Percentiles rank a stretch among this genome's conserved stretches.
phyloP scores from a whole-genome alignment of 768 basidiomycete species.

The Leccinellum luteum region DNA sequence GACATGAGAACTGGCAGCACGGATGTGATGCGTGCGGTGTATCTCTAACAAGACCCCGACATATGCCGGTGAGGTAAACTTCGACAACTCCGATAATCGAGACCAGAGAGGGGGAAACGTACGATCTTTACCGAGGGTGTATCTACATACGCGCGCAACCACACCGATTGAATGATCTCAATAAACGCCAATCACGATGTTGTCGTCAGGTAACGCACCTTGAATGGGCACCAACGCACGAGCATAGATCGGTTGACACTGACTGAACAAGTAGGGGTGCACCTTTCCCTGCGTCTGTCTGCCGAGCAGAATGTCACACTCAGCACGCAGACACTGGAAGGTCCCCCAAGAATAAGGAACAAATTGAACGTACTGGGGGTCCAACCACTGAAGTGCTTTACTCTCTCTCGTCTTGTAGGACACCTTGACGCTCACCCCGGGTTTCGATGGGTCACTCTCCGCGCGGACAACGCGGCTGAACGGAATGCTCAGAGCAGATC shows the following conservation, averaged over 20 bases:
- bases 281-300: slow-evolving; percentile 88
- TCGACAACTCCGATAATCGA: no score
- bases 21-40: slow-evolving; percentile 69
- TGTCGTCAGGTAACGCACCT: slow-evolving; percentile 38
- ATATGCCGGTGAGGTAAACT: background rate
- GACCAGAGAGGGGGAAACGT: slow-evolving; percentile 21
- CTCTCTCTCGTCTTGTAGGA: slow-evolving; percentile 72
- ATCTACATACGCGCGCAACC: slow-evolving; percentile 42
- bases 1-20: slow-evolving; percentile 82
- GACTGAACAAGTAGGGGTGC: slow-evolving; percentile 89
- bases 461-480: slow-evolving; percentile 43
- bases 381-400: slow-evolving; percentile 86
- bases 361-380: slow-evolving; percentile 54
- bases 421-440: slow-evolving; percentile 43
- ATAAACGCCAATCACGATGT: background rate
- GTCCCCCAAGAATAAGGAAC: background rate
- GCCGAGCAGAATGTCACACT: background rate
- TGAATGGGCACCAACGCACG: slow-evolving; percentile 77
- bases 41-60: slow-evolving; percentile 47
- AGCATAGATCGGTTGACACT: slow-evolving; percentile 90
- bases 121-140: slow-evolving; percentile 85
- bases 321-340: background rate
- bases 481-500: slow-evolving; percentile 63
- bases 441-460: slow-evolving; percentile 21
- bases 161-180: no score